These are phyloP conservation scores for Neopestalotiopsis sp. DNA, from an alignment of 2,329 filamentous ascomycete genomes.

Conservation along the genomic window DNA sequence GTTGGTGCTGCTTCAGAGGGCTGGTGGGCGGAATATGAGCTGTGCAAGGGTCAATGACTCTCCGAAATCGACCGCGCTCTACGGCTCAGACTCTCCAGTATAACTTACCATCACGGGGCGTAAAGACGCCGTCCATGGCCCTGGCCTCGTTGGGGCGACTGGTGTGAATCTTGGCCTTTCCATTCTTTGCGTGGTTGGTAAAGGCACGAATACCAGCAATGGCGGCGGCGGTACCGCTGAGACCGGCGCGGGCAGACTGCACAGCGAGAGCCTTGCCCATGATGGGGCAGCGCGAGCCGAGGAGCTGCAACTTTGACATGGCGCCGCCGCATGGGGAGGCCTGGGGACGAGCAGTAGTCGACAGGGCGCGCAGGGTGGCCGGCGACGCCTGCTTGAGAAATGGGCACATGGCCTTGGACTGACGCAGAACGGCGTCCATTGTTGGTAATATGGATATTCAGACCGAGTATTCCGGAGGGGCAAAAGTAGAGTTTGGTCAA, in stretches of 20 bases:
- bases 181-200: conserved; percentile 55
- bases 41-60: conserved; percentile 23
- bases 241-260: conserved; percentile 67
- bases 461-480: neutral
- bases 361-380: conserved; percentile 87
- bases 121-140: conserved; percentile 68
- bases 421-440: conserved; percentile 95
- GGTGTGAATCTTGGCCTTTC: conserved; percentile 82
- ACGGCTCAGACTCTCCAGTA: neutral
- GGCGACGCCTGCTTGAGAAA: conserved; percentile 96
- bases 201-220: conserved; percentile 57
- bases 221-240: conserved; percentile 47
- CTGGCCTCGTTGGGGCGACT: conserved; percentile 78
- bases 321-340: conserved; percentile 82
- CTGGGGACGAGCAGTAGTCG: conserved; percentile 71
- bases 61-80: neutral
- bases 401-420: conserved; percentile 96
- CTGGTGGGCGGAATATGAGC: conserved; percentile 42
- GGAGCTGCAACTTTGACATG: conserved; percentile 95
- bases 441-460: conserved; percentile 31
- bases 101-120: conserved; percentile 52
- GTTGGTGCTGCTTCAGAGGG: conserved; percentile 34
- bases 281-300: conserved; percentile 93
- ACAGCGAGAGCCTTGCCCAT: conserved; percentile 98
- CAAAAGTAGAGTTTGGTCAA: neutral